phyloP scores from a whole-genome alignment of 2,329 filamentous ascomycete species.

The Chaetomiaceae sp. region DNA sequence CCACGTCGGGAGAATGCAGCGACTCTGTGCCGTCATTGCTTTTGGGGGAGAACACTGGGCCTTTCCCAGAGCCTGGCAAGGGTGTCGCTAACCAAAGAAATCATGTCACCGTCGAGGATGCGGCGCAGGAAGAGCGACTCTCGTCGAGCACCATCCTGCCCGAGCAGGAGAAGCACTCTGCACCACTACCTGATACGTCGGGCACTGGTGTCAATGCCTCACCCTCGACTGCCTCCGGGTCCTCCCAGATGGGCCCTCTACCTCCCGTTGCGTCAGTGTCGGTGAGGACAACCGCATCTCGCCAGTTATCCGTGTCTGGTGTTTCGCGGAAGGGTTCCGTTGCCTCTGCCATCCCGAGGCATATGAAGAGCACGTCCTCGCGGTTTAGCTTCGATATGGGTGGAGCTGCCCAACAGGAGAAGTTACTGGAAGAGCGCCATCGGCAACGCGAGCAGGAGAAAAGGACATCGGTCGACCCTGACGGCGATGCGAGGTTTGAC shows the following conservation, averaged over 20 bases:
- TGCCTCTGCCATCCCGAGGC: slow-evolving; percentile 50
- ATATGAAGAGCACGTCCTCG: slow-evolving; percentile 73
- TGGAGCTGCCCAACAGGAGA: slow-evolving; percentile 62
- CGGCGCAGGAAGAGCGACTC: too few species aligned
- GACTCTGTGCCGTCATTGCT: neutral
- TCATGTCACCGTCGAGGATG: neutral
- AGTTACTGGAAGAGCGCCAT: slow-evolving; percentile 67
- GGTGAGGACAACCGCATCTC: slow-evolving; percentile 41
- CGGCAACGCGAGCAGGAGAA: slow-evolving; percentile 61
- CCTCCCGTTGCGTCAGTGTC: slow-evolving; percentile 30
- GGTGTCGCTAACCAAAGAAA: neutral
- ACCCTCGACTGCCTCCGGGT: slow-evolving; percentile 32
- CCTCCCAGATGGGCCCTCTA: slow-evolving; percentile 12
- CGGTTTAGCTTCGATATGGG: slow-evolving; percentile 80
- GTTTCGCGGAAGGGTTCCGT: slow-evolving; percentile 40
- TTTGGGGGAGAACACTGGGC: too few species aligned
- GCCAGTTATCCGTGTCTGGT: slow-evolving; percentile 49
- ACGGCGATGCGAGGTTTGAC: slow-evolving; percentile 48
- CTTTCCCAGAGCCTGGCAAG: neutral
- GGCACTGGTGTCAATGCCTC: slow-evolving; percentile 29
- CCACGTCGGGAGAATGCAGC: neutral
- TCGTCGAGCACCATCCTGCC: slow-evolving; percentile 2
- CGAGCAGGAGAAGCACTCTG: slow-evolving; percentile 26
- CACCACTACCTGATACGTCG: slow-evolving; percentile 37
- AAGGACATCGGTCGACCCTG: slow-evolving; percentile 38